Base-by-base conservation (phyloP, 768 basidiomycete genomes). In the Rhodotorula diobovata region DNA sequence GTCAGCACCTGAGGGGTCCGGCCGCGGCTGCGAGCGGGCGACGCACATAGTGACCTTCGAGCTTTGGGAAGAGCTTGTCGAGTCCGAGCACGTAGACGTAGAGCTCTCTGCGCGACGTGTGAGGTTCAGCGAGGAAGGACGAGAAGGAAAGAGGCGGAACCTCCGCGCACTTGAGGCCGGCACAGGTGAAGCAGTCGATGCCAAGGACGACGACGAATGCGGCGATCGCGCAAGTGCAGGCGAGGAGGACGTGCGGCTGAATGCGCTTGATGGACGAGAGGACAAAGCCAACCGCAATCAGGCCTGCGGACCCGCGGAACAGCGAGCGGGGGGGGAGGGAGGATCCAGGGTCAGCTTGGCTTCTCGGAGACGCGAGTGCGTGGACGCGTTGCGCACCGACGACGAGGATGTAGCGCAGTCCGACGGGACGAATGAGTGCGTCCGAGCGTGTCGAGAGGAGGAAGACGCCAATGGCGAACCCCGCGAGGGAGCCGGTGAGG, bases 21-120 rank as follows among this genome's bases (percentile, higher is more conserved):
- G 2, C 4, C 21, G 18, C 2, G 4, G 21, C 23, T 4, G 45
- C 20, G 23, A 8, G n/a, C 8, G 7, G 46, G 1, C 4, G 21
- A 48, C 46, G 18, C 46, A 48, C 46, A 12, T 23, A 48, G 23
- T 48, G 46, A 23, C 46, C 46, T 23, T 48, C 46, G 21, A 48
- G 46, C 46, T 48, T 48, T 20, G 46, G 20, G 46, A 48, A 48
- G 20, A 48, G 46, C 7, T 48, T 21, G 46, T 21, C 46, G 23
- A 48, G 23, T 23, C 46, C 46, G 23, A 48, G 46, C 21, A 48
- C 46, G 46, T 48, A 48, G 46, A 48, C 46, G 46, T 48, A 48
- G 46, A 48, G 46, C 23, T 48, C 46, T 23, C 46, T 48, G 46
- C 21, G 8, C 15, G 21, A 8, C 21, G 20, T 4, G 46, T 9